Conservation (phyloP, 768 basidiomycete species). For the Kwoniella sp. region DNA sequence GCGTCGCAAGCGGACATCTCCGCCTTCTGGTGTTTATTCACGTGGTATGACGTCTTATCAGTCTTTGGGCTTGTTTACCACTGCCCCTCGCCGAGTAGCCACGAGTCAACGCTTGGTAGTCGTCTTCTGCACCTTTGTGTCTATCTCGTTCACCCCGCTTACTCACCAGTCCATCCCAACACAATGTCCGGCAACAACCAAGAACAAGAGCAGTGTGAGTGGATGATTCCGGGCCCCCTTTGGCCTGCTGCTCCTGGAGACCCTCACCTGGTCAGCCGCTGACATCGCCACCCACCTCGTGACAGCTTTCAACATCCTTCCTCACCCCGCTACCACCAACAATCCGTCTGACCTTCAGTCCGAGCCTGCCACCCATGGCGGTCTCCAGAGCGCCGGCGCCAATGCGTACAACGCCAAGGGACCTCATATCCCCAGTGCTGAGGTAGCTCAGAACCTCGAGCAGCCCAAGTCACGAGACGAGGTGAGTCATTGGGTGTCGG, state of each 20-base stretch:
- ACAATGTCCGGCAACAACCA: conserved; percentile 16
- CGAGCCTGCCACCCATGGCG: conserved; percentile 41
- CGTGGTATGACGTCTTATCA: too few species aligned
- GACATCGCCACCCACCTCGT: background rate
- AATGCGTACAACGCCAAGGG: conserved; percentile 47
- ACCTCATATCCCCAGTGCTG: conserved; percentile 36
- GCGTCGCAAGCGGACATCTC: too few species aligned
- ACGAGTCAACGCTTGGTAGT: too few species aligned
- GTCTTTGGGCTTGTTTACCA: too few species aligned
- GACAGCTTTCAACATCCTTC: conserved; percentile 48
- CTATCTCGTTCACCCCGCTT: too few species aligned
- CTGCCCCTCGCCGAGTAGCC: too few species aligned
- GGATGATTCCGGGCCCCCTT: background rate
- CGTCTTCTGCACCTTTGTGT: too few species aligned
- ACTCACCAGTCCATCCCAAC: conserved; percentile 16
- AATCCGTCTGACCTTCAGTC: conserved; percentile 46
- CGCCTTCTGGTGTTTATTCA: too few species aligned
- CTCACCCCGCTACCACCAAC: conserved; percentile 50
- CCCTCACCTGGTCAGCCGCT: background rate
- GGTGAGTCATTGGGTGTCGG: conserved; percentile 35
- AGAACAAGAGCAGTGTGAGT: conserved; percentile 21
- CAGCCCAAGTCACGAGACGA: conserved; percentile 49
- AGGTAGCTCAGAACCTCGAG: conserved; percentile 42
- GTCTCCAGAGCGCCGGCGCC: conserved; percentile 37
- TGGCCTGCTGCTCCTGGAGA: background rate